Conservation (phyloP, 2,329 filamentous ascomycete genomes). For the Septoria linicola region DNA sequence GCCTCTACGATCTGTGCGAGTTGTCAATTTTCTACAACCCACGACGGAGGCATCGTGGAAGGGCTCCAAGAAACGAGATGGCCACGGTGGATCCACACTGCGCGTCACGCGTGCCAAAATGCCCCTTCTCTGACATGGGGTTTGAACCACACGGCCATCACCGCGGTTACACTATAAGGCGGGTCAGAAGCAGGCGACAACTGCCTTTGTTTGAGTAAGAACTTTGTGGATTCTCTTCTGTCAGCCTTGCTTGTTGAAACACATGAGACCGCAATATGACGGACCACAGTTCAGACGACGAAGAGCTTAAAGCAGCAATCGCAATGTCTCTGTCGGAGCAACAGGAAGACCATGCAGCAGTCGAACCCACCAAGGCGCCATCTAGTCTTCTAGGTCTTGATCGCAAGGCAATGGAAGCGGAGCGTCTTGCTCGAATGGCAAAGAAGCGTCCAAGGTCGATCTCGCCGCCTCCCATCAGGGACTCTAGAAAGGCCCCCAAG, state of each 20-base stretch:
- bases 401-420: conserved; percentile 80
- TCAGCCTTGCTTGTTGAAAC: background rate
- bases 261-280: no score
- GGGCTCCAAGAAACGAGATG: no score
- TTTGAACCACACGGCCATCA: no score
- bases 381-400: conserved; percentile 57
- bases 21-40: no score
- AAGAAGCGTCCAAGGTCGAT: conserved; percentile 59
- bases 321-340: conserved; percentile 39
- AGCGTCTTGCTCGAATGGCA: conserved; percentile 68
- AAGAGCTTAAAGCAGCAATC: conserved; percentile 61
- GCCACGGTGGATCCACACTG: no score
- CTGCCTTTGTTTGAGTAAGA: no score
- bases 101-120: no score
- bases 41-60: no score
- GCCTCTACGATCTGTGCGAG: no score
- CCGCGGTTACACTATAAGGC: no score
- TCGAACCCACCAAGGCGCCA: background rate
- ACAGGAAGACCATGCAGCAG: background rate
- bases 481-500: conserved; percentile 31
- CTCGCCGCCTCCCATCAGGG: conserved; percentile 37
- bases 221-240: conserved; percentile 1
- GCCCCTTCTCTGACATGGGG: no score
- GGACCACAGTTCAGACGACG: conserved; percentile 52
- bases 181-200: no score